Conservation (phyloP, 2,329 filamentous ascomycete genomes). For the Dactylellina leptospora region DNA sequence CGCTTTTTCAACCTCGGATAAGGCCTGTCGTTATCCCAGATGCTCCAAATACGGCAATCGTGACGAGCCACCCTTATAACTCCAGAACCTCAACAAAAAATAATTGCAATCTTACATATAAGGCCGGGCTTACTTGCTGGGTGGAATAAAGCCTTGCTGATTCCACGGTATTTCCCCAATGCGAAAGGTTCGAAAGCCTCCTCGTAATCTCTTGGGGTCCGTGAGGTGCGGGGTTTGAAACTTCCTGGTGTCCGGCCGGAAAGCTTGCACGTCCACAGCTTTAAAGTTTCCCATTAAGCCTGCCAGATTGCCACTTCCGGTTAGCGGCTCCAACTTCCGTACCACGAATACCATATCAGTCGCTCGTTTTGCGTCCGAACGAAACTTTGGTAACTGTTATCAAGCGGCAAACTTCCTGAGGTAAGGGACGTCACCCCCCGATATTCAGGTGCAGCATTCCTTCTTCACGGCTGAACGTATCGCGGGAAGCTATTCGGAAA, state of each 20-base stretch:
- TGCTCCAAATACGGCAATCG: conserved; percentile 25
- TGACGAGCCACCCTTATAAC: conserved; percentile 2
- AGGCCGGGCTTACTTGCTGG: background rate
- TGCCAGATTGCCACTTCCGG: conserved; percentile 16
- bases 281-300: conserved; percentile 13
- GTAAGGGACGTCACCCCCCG: conserved; percentile 22
- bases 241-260: conserved; percentile 46
- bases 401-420: conserved; percentile 3
- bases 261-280: background rate
- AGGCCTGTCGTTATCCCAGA: background rate
- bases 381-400: conserved; percentile 1
- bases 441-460: conserved; percentile 18
- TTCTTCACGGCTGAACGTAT: background rate
- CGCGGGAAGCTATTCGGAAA: background rate
- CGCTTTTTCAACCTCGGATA: conserved; percentile 51
- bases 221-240: conserved; percentile 43
- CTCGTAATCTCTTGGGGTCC: conserved; percentile 10
- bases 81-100: conserved; percentile 13
- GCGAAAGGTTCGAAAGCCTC: conserved; percentile 3
- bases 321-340: conserved; percentile 5
- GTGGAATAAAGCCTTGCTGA: background rate
- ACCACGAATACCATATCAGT: background rate
- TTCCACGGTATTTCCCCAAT: background rate
- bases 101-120: background rate
- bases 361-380: conserved; percentile 25